A percentile compares a stretch with the other conserved stretches of the same genome.
These are phyloP conservation scores for Ochetophila trinervis DNA, from an alignment of 306 rosid genomes.

Conservation along the genomic window DNA sequence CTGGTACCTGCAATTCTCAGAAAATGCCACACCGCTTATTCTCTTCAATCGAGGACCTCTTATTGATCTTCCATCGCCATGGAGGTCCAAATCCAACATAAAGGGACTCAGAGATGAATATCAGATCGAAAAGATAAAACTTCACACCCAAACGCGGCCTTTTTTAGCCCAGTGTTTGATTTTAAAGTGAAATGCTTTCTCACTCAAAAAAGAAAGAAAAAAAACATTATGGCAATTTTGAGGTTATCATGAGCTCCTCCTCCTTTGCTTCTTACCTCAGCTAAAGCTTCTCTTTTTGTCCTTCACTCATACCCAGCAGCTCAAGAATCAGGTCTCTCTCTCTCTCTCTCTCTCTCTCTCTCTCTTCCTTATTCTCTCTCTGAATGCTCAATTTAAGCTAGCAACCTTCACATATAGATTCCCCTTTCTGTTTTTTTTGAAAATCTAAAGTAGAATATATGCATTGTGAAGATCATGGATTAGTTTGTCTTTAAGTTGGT, in stretches of 20 bases:
- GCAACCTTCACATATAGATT: constrained; percentile 21
- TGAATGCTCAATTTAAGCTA: constrained; percentile 2
- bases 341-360: constrained; percentile 20
- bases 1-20: constrained; percentile 47
- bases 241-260: constrained; percentile 31
- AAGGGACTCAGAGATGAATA: constrained; percentile 18
- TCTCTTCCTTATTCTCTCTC: constrained; percentile 20
- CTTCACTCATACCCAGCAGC: constrained; percentile 26
- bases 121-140: constrained; percentile 22
- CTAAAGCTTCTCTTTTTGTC: constrained; percentile 22
- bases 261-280: constrained; percentile 27
- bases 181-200: constrained; percentile 27
- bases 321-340: constrained; percentile 48
- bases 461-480: constrained; percentile 37
- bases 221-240: constrained; percentile 25
- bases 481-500: constrained; percentile 15
- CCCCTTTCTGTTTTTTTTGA: not conserved
- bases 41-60: constrained; percentile 82
- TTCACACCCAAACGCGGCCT: constrained; percentile 18
- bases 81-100: constrained; percentile 18
- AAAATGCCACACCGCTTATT: constrained; percentile 59
- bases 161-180: constrained; percentile 13
- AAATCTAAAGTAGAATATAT: constrained; percentile 5
- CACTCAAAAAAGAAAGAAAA: constrained; percentile 4
- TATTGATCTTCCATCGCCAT: constrained; percentile 42